Base-by-base conservation (phyloP, 2,329 filamentous ascomycete species). In the Fusarium humuli region DNA sequence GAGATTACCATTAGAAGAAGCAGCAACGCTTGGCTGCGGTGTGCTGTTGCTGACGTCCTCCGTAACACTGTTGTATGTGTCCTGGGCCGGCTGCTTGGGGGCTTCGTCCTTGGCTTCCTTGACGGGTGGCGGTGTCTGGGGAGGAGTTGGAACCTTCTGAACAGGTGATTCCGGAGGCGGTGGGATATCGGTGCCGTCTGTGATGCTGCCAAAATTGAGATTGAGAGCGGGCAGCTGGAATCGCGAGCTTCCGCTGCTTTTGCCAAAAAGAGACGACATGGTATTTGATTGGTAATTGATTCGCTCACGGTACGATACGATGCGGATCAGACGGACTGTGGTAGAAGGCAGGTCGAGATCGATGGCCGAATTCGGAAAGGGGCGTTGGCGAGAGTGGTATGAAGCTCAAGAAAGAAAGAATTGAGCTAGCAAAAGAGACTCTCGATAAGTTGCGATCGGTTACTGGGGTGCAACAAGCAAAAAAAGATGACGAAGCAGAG, bases 141-240 rank as follows among this genome's bases (percentile, higher is more conserved):
- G 82, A 65, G 82, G 83, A 58, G 82, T 81, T 46, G 81, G 81
- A 42, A 82, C 81, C 76, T 86, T 84, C 71, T 82, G 79, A 56
- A 84, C 78, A 48, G 87, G 87, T 49, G 87, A 89, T 20, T 86
- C 86, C 48, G 81, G 81, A 25, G 87, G 87, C 30, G 87, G 85
- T 45, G 87, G 87, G 70, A 90, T 90, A 74, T 87, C 76, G 76
- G 87, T 90, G 57, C 87, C 87, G 42, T 89, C 87, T 45, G 87
- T 89, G 75, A 90, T 81, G 48, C 84, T 87, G 63, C 84, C 83
- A 72, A 89, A 88, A 70, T 88, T 84, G 79, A 90, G 83, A 68
- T 89, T 81, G 65, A 90, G 82, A 48, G 83, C 84, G 11, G 87
- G 87, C 61, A 90, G 83, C 79, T 89, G 85, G 69, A 90, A 89